phyloP scores from a whole-genome alignment of 1,284 basidiomycete species.

The Cystobasidium sp. region DNA sequence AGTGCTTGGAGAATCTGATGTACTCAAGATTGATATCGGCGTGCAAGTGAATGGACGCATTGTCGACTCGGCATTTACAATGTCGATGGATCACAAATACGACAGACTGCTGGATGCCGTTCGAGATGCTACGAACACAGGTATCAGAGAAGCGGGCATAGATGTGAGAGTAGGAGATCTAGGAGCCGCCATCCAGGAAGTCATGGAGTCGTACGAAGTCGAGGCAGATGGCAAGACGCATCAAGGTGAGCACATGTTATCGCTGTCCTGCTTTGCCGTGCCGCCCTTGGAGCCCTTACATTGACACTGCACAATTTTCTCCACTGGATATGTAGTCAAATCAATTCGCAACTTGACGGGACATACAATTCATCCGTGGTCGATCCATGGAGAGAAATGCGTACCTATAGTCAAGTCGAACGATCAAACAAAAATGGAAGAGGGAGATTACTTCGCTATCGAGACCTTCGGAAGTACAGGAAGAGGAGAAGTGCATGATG shows the following conservation, averaged over 20 bases:
- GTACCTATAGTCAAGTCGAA: constrained; percentile 81
- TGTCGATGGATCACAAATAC: constrained; percentile 86
- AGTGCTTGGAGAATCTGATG: constrained; percentile 83
- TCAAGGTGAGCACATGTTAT: constrained; percentile 66
- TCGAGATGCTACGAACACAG: constrained; percentile 89
- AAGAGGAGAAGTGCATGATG: constrained; percentile 87
- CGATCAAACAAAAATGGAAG: constrained; percentile 96
- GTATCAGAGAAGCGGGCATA: constrained; percentile 90
- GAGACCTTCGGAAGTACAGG: constrained; percentile 99
- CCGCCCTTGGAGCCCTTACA: constrained; percentile 9
- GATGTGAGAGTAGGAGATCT: constrained; percentile 93
- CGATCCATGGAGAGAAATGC: constrained; percentile 85
- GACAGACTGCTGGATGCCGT: constrained; percentile 88
- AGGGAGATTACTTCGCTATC: constrained; percentile 98
- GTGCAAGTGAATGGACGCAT: constrained; percentile 96
- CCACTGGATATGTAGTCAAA: constrained; percentile 70
- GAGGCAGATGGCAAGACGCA: constrained; percentile 82
- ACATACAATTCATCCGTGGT: constrained; percentile 85
- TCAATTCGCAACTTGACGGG: constrained; percentile 88
- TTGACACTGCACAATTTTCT: neutral
- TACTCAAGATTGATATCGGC: constrained; percentile 96
- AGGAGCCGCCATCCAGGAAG: constrained; percentile 91
- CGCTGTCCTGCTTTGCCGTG: neutral
- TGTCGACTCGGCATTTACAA: constrained; percentile 92
- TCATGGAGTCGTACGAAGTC: constrained; percentile 99